Evolutionary conservation across 192 early-diverging fungal genomes (phyloP).

Genomic region (Coemansia sp.): DNA sequence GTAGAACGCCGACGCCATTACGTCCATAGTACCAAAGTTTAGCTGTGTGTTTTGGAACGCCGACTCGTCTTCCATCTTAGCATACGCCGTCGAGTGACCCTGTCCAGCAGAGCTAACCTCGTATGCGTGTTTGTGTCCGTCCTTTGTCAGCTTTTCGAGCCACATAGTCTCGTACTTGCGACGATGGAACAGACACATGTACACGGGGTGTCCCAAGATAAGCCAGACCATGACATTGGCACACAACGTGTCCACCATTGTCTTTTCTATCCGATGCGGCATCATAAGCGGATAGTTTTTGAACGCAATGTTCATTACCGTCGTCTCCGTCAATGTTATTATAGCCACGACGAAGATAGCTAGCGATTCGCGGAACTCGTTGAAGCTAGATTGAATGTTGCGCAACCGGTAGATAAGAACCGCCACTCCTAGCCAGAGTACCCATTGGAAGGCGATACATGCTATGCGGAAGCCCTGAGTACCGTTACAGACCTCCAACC

Average conservation of each 20-base stretch:
- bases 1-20: constrained; percentile 21
- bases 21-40: constrained; percentile 29
- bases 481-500: constrained; percentile 30
- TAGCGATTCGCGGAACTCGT: constrained; percentile 52
- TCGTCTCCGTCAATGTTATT: constrained; percentile 29
- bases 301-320: constrained; percentile 34
- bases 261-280: constrained; percentile 42
- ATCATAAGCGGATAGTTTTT: constrained; percentile 31
- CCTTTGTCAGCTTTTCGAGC: constrained; percentile 49
- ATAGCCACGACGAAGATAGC: constrained; percentile 39
- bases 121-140: constrained; percentile 43
- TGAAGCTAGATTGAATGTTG: constrained; percentile 56
- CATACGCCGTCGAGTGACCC: constrained; percentile 39
- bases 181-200: constrained; percentile 45
- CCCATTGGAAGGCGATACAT: constrained; percentile 35
- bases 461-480: constrained; percentile 26
- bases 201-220: constrained; percentile 41
- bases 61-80: constrained; percentile 43
- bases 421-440: constrained; percentile 33
- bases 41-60: constrained; percentile 38
- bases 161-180: constrained; percentile 37
- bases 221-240: constrained; percentile 41
- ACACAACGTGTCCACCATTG: constrained; percentile 31
- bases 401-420: constrained; percentile 48
- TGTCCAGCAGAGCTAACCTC: constrained; percentile 32